A percentile compares a stretch with the other conserved stretches of the same genome.
Conservation (phyloP, 78 protist species). For the Speleostelium caveatum region DNA sequence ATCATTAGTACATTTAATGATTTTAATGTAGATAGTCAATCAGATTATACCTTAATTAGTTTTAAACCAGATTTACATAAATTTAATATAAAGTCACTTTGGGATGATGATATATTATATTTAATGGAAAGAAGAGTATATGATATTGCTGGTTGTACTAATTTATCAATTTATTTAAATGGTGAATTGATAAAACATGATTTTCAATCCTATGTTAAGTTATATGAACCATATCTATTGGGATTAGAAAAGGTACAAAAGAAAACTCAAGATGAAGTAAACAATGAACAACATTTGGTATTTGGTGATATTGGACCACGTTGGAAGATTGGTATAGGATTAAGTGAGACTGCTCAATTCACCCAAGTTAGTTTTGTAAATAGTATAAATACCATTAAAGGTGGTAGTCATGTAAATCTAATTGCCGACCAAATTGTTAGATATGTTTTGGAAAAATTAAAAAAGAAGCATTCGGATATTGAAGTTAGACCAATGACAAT, state of each 20-base stretch:
- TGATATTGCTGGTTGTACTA: constrained; percentile 95
- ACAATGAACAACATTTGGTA: constrained; percentile 8
- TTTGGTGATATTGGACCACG: constrained; percentile 60
- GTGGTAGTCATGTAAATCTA: constrained; percentile 97
- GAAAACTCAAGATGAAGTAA: too few species aligned
- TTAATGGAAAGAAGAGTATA: constrained; percentile 89
- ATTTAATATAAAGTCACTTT: constrained; percentile 83
- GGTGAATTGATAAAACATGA: constrained; percentile 7
- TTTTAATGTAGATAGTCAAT: too few species aligned
- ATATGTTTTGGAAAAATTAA: constrained; percentile 5
- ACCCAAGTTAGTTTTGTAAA: constrained; percentile 96
- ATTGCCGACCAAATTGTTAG: constrained; percentile 84
- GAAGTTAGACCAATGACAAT: constrained; percentile 89
- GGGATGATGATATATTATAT: constrained; percentile 88
- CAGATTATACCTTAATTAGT: constrained; percentile 85
- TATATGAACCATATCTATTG: constrained; percentile 39
- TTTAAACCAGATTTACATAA: constrained; percentile 83
- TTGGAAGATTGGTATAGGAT: constrained; percentile 74
- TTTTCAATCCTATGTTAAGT: constrained; percentile 89
- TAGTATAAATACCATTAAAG: constrained; percentile 95
- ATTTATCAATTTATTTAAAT: constrained; percentile 61
- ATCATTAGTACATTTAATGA: constrained; percentile 29
- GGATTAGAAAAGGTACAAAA: not conserved
- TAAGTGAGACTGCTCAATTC: constrained; percentile 41
- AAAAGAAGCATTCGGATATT: constrained; percentile 63